Base-by-base conservation (phyloP, 257 asterid genomes). In the Agastache rugosa region DNA sequence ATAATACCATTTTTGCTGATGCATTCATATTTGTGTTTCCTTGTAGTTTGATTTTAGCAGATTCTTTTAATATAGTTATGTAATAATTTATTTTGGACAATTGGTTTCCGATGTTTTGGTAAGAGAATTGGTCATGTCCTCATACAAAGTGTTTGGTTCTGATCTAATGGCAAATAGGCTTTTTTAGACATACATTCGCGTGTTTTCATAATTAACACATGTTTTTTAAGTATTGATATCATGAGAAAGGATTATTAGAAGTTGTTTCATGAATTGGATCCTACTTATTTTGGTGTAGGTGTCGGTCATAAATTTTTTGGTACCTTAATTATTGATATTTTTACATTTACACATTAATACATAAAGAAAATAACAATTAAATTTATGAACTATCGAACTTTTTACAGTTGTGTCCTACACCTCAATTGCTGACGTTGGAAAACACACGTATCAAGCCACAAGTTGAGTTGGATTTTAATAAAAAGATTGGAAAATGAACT, bases 1-100 rank as follows among this genome's bases (percentile, higher is more conserved):
- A 42, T 8, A 14, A 15, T 83, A 89, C 96, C 85, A 64, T 67
- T 66, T 75, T 71, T 25, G 84, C 48, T 56, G 82, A 72, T 56
- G 81, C 50, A 77, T 60, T 85, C 90, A 86, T 83, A 17, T 16
- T 69, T 75, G 73, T n/a, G 31, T 29, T 16, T 69, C 47, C n/a
- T 61, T 34, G 62, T 17, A 11, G 62, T 69, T 77, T 68, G 58
- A 12, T 72, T 61, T 78, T 76, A 6, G 42, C 7, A 27, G 74
- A 54, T 69, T 25, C 0, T 48, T 74, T 15, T 25, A 25, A 15
- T 12, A 27, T 22, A 6, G 25, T 48, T 69, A 27, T 62, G 55
- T 54, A 20, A 4, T 60, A 27, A 45, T 67, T 61, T 67, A 23
- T 55, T 66, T 75, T 47, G 64, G 78, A 75, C 27, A 41, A 15